These are phyloP conservation scores for Akanthomyces dipterigenus DNA, from an alignment of 2,329 filamentous ascomycete genomes.

Conservation along the genomic window DNA sequence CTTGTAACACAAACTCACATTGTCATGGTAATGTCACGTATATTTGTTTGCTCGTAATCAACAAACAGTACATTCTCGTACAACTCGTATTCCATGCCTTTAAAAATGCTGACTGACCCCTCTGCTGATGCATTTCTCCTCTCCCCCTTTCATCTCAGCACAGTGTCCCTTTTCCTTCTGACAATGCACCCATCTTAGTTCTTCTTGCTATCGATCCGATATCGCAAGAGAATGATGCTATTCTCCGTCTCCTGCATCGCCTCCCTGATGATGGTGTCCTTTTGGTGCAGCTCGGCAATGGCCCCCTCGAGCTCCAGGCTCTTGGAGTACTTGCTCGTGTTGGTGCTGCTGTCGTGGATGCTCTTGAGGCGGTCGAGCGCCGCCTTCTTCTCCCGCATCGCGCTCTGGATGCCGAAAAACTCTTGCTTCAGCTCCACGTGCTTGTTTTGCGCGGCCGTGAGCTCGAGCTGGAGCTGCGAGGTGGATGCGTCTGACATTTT, in stretches of 20 bases:
- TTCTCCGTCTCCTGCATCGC: not conserved
- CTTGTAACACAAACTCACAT: no score
- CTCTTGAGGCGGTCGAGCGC: not conserved
- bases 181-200: not conserved
- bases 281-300: not conserved
- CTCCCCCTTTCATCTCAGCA: not conserved
- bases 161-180: no score
- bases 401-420: not conserved
- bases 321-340: not conserved
- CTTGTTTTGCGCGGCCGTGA: not conserved
- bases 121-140: no score
- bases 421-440: not conserved
- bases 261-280: not conserved
- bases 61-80: no score
- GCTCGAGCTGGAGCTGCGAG: not conserved
- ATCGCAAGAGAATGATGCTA: conserved; percentile 1
- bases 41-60: no score
- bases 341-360: not conserved
- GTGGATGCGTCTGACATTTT: not conserved
- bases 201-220: not conserved
- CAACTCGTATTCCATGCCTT: no score
- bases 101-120: no score
- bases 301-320: not conserved
- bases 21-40: no score
- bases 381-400: not conserved